phyloP scores from a whole-genome alignment of 345 rosid species.

The Arabidopsis arenosa region DNA sequence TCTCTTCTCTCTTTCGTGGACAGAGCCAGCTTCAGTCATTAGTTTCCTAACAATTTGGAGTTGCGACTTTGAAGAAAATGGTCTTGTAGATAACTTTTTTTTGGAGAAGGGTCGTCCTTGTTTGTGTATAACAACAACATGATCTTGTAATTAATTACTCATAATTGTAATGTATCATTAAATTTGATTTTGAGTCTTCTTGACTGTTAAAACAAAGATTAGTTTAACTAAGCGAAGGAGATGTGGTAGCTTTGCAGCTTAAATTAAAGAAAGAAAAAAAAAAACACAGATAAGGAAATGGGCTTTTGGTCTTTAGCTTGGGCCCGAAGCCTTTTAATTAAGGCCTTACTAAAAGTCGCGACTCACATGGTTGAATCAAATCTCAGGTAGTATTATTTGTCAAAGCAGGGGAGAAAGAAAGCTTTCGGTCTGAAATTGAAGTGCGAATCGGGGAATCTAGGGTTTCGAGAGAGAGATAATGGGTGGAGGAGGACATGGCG shows the following conservation, averaged over 20 bases:
- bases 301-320: not conserved
- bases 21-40: slow-evolving; percentile 29
- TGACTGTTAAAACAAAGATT: not conserved
- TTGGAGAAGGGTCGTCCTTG: not conserved
- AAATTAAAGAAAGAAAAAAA: not conserved
- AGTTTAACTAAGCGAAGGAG: not conserved
- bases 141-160: not conserved
- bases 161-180: not conserved
- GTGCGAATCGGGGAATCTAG: slow-evolving; percentile 40
- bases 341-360: slow-evolving; percentile 17
- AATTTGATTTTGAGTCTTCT: not conserved
- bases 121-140: not conserved
- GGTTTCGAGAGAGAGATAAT: slow-evolving; percentile 55
- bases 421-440: slow-evolving; percentile 17
- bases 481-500: slow-evolving; percentile 84
- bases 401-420: slow-evolving; percentile 20
- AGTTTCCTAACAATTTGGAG: slow-evolving; percentile 16
- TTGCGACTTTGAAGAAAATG: not conserved
- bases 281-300: not conserved
- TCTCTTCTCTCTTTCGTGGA: slow-evolving; percentile 35
- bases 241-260: too few species aligned
- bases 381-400: slow-evolving; percentile 31
- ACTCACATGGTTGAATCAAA: slow-evolving; percentile 9
- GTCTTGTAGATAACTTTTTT: not conserved
- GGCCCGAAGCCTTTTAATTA: slow-evolving; percentile 9